These are phyloP conservation scores for Diaporthe caulivora DNA, from an alignment of 2,329 filamentous ascomycete species.

Conservation along the genomic window DNA sequence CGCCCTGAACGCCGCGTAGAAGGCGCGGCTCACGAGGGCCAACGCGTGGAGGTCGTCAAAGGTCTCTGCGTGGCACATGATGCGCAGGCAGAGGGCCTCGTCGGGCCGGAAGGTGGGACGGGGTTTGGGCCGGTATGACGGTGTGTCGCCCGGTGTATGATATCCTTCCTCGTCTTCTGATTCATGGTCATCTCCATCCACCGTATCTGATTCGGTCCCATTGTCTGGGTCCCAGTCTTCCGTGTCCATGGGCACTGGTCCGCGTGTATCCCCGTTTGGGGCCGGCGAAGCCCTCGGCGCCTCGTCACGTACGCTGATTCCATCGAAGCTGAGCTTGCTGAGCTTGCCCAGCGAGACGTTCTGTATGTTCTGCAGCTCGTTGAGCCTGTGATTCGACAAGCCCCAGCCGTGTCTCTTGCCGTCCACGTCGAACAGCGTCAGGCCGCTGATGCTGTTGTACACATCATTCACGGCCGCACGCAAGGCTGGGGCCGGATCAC, in stretches of 20 bases:
- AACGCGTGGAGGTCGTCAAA: constrained; percentile 57
- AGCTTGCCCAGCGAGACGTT: constrained; percentile 32
- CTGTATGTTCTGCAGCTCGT: constrained; percentile 51
- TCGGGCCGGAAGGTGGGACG: constrained; percentile 12
- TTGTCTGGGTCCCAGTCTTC: constrained; percentile 40
- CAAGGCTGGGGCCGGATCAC: constrained; percentile 63
- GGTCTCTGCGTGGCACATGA: constrained; percentile 55
- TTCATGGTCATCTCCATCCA: not conserved
- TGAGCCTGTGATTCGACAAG: constrained; percentile 54
- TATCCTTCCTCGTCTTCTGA: not conserved
- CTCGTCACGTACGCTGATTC: not conserved
- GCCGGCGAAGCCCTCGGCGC: not conserved
- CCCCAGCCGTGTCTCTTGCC: constrained; percentile 64
- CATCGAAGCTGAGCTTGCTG: constrained; percentile 16
- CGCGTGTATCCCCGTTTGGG: not conserved
- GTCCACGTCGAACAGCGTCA: constrained; percentile 63
- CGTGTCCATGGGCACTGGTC: not conserved
- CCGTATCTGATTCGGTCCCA: constrained; percentile 31
- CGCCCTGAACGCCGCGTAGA: constrained; percentile 59
- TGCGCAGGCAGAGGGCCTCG: constrained; percentile 53
- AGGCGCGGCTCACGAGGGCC: constrained; percentile 56
- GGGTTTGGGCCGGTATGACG: not conserved
- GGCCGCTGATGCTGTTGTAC: constrained; percentile 62
- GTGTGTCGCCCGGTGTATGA: not conserved
- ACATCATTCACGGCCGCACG: constrained; percentile 62